phyloP scores from a whole-genome alignment of 208 protist genomes.

The Phytomonas francai region DNA sequence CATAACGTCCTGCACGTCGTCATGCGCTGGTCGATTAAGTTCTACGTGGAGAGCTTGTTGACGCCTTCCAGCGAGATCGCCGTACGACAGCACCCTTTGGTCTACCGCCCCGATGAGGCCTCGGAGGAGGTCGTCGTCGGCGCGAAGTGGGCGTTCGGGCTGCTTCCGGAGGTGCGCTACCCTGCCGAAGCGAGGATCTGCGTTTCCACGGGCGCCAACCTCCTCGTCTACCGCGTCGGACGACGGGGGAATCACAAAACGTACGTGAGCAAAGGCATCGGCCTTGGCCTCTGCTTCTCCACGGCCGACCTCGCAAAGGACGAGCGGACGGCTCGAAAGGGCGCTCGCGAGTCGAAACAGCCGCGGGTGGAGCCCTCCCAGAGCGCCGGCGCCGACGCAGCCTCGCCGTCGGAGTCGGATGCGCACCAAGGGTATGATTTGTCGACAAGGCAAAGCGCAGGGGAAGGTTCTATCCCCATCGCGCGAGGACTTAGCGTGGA shows the following conservation, averaged over 20 bases:
- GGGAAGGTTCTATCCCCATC: neutral
- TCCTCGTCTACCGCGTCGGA: conserved; percentile 67
- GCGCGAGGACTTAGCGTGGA: too few relatives aligned
- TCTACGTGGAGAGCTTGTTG: conserved; percentile 37
- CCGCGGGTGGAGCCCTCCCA: too few relatives aligned
- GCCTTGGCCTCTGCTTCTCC: conserved; percentile 19
- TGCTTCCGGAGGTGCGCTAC: conserved; percentile 51
- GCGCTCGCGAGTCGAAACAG: neutral
- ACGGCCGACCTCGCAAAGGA: neutral
- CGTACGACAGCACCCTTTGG: conserved; percentile 26
- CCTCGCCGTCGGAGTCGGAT: neutral
- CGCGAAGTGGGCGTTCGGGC: conserved; percentile 48
- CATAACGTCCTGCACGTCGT: conserved; percentile 79
- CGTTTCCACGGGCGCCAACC: conserved; percentile 46
- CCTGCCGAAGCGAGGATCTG: conserved; percentile 53
- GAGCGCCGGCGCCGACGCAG: neutral
- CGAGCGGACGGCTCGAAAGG: neutral
- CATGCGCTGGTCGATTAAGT: conserved; percentile 43
- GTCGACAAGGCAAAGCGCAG: neutral
- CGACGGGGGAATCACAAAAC: conserved; percentile 20
- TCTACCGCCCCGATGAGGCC: conserved; percentile 16
- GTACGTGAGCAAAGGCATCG: conserved; percentile 30
- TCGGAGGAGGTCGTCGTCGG: conserved; percentile 31
- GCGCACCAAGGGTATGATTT: neutral
- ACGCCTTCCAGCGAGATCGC: conserved; percentile 21